These are phyloP conservation scores for Histomonas meleagridis DNA, from an alignment of 208 protist genomes.

Conservation along the genomic window DNA sequence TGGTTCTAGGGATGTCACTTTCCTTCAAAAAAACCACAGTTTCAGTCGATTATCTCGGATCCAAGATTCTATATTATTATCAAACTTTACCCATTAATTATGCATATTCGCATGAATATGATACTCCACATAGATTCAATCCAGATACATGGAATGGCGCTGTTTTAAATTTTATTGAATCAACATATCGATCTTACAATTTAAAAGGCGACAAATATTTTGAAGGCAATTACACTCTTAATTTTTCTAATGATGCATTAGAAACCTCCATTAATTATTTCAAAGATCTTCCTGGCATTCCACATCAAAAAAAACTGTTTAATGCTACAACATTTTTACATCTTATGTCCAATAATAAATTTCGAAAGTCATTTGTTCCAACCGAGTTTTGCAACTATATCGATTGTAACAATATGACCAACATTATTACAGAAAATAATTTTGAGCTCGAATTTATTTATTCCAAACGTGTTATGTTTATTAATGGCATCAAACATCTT, in stretches of 20 bases:
- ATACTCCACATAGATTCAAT: neutral
- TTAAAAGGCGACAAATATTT: no score
- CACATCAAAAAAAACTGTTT: no score
- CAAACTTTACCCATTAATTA: neutral
- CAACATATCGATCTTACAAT: neutral
- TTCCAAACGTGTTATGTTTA: neutral
- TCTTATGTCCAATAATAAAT: no score
- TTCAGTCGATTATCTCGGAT: neutral
- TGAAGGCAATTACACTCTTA: no score
- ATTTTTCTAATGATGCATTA: no score
- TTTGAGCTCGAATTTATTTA: neutral
- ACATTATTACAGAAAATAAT: neutral
- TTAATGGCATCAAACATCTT: neutral
- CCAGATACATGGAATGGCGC: neutral
- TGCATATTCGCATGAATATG: neutral
- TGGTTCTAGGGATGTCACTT: neutral
- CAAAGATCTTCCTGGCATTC: no score
- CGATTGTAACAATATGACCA: neutral
- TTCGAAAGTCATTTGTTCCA: neutral
- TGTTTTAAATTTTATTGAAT: neutral
- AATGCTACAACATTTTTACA: no score
- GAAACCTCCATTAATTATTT: no score
- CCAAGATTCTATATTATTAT: neutral
- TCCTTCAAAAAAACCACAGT: neutral
- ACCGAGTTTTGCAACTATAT: neutral